A percentile compares a stretch with the other conserved stretches of the same genome.
phyloP scores from a whole-genome alignment of 176 grass and related monocot species.

The Avena eriantha region DNA sequence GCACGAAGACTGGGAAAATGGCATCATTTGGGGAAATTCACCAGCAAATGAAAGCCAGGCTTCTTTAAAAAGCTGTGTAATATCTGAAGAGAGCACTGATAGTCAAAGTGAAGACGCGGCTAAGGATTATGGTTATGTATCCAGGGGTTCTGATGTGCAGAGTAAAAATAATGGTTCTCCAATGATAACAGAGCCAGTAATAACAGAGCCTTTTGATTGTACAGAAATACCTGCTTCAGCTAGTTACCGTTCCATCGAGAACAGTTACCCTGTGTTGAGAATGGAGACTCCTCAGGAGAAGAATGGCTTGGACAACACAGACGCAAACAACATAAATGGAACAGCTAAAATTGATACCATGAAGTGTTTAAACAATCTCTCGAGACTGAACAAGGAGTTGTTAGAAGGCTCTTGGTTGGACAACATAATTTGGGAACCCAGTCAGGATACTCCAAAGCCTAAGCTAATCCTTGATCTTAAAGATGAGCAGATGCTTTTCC shows the following conservation, averaged over 20 bases:
- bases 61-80: conserved; percentile 60
- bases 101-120: conserved; percentile 36
- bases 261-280: conserved; percentile 42
- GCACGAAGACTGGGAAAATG: conserved; percentile 90
- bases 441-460: conserved; percentile 65
- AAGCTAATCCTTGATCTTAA: conserved; percentile 93
- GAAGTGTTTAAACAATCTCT: conserved; percentile 63
- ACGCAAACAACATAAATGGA: conserved; percentile 45
- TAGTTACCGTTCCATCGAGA: conserved; percentile 40
- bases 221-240: conserved; percentile 54
- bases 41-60: conserved; percentile 55
- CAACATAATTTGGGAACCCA: conserved; percentile 83
- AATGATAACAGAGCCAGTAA: conserved; percentile 24
- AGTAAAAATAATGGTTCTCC: conserved; percentile 37
- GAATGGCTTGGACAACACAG: conserved; percentile 38
- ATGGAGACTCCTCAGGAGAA: conserved; percentile 39
- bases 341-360: conserved; percentile 53
- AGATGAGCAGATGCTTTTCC: conserved; percentile 99
- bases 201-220: conserved; percentile 45
- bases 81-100: conserved; percentile 67
- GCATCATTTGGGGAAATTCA: conserved; percentile 96
- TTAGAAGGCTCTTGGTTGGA: conserved; percentile 89
- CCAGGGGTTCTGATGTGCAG: conserved; percentile 35
- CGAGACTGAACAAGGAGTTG: conserved; percentile 78
- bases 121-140: conserved; percentile 36